These are phyloP conservation scores for Orbilia quercus DNA, from an alignment of 2,329 filamentous ascomycete genomes.

Conservation along the genomic window DNA sequence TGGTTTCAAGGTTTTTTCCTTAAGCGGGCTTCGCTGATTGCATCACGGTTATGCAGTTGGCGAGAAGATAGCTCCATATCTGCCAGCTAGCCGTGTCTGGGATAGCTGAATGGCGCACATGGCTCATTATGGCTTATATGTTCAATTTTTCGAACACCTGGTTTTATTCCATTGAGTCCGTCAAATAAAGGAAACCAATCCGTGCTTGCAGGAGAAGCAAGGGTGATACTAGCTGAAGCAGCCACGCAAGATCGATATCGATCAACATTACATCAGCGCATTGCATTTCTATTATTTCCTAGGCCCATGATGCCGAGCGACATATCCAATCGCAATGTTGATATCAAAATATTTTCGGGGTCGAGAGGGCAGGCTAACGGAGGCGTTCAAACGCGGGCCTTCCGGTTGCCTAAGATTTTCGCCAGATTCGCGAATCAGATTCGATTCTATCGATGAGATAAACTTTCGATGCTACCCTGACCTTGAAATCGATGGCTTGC, in stretches of 20 bases:
- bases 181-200: neutral
- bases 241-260: too few species aligned
- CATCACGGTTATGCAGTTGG: conserved; percentile 5
- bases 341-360: too few species aligned
- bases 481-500: too few species aligned
- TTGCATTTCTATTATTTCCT: too few species aligned
- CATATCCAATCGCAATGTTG: neutral
- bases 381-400: neutral
- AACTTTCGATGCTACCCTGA: neutral
- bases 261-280: neutral
- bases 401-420: conserved; percentile 7
- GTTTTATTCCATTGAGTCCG: neutral
- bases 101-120: conserved; percentile 18
- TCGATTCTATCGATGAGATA: neutral
- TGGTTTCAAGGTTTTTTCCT: conserved; percentile 2
- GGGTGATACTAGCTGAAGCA: neutral
- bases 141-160: neutral
- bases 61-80: neutral
- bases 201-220: conserved; percentile 3
- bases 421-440: conserved; percentile 9
- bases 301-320: neutral
- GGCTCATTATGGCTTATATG: neutral
- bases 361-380: too few species aligned
- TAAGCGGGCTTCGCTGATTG: conserved; percentile 1
- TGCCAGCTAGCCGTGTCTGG: conserved; percentile 1